Evolutionary conservation across 2,329 filamentous ascomycete genomes (phyloP).

Genomic region (Simplicillium aogashimaense): DNA sequence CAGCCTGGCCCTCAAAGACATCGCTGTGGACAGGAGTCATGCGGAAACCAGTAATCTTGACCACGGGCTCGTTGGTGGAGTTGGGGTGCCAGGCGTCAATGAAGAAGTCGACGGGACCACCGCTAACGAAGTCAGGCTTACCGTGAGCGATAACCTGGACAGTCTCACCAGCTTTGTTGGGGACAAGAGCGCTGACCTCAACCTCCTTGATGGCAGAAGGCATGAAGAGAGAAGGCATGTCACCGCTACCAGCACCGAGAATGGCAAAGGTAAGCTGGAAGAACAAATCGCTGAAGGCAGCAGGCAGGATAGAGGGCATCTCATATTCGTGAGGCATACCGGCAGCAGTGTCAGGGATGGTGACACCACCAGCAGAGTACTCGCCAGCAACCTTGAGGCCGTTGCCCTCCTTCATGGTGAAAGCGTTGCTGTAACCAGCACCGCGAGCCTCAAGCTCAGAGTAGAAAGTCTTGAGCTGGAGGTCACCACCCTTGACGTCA

Average conservation of each 20-base stretch:
- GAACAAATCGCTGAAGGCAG: constrained; percentile 34
- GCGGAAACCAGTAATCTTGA: constrained; percentile 24
- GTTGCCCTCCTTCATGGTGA: constrained; percentile 8
- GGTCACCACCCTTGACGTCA: background rate
- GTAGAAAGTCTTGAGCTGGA: constrained; percentile 14
- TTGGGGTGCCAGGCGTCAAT: constrained; percentile 21
- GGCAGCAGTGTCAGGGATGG: constrained; percentile 29
- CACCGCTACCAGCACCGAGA: constrained; percentile 20
- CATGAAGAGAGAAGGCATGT: constrained; percentile 25
- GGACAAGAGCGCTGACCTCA: constrained; percentile 15
- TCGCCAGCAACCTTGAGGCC: constrained; percentile 9
- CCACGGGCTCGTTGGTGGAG: constrained; percentile 15
- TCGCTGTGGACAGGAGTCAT: constrained; percentile 32
- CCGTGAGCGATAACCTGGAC: constrained; percentile 17
- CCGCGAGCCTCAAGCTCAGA: constrained; percentile 13
- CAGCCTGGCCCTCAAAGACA: constrained; percentile 6
- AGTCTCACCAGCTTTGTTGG: constrained; percentile 15
- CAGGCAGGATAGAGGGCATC: constrained; percentile 31
- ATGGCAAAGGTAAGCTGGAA: constrained; percentile 29
- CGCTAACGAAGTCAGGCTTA: constrained; percentile 10
- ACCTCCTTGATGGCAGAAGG: constrained; percentile 20
- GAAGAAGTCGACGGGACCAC: constrained; percentile 20
- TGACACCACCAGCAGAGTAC: constrained; percentile 16
- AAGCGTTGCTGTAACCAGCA: constrained; percentile 15
- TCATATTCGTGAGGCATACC: constrained; percentile 36